Conservation (phyloP, 2,329 filamentous ascomycete genomes). For the Hysterium pulicare region DNA sequence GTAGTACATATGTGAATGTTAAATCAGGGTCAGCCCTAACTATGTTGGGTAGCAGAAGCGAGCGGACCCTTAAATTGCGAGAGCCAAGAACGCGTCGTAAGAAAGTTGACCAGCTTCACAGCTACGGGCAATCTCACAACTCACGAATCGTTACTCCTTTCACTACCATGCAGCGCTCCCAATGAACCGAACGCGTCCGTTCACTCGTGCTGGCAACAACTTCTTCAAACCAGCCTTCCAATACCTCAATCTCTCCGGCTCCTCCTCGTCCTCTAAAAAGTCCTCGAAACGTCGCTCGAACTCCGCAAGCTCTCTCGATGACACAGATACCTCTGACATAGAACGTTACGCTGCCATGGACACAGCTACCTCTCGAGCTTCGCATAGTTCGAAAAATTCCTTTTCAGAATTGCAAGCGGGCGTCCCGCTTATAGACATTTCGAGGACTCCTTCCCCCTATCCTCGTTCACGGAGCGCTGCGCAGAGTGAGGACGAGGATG, state of each 20-base stretch:
- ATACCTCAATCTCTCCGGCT: conserved; percentile 20
- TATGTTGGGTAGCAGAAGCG: too few species aligned
- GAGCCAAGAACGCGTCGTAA: too few species aligned
- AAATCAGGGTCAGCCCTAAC: too few species aligned
- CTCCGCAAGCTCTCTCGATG: conserved; percentile 36
- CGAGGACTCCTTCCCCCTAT: conserved; percentile 44
- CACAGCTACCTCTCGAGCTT: conserved; percentile 11
- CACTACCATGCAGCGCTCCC: too few species aligned
- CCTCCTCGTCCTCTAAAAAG: conserved; percentile 9
- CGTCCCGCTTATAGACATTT: conserved; percentile 46
- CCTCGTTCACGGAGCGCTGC: conserved; percentile 40
- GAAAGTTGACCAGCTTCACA: too few species aligned
- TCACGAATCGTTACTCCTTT: too few species aligned
- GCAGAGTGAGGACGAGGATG: conserved; percentile 49
- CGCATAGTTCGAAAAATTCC: conserved; percentile 25
- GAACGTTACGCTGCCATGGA: conserved; percentile 33
- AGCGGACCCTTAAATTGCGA: too few species aligned
- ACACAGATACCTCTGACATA: conserved; percentile 33
- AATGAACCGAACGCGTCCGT: conserved; percentile 20
- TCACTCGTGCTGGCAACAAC: conserved; percentile 19
- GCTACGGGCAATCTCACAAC: too few species aligned
- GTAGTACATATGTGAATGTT: too few species aligned
- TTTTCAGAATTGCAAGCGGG: conserved; percentile 37
- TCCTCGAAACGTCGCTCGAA: conserved; percentile 37
- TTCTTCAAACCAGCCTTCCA: conserved; percentile 42